A percentile compares a stretch with the other conserved stretches of the same genome.
Evolutionary conservation across 768 basidiomycete genomes (phyloP).

Genomic region (Amanita phalloides): DNA sequence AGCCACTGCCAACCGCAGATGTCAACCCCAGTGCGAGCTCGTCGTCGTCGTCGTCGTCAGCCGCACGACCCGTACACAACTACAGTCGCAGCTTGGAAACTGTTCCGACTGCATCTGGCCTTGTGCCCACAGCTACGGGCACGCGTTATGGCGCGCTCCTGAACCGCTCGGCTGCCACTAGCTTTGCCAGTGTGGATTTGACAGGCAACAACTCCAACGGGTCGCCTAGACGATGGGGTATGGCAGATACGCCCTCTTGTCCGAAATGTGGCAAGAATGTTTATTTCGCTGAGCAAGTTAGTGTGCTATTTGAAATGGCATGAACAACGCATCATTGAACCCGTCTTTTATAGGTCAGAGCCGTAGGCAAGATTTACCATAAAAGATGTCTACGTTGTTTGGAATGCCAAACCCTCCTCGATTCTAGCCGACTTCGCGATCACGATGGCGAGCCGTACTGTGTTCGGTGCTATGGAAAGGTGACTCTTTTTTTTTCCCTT

Average conservation of each 20-base stretch:
- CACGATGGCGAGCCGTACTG: constrained; percentile 68
- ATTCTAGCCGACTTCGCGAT: constrained; percentile 64
- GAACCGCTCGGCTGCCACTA: constrained; percentile 13
- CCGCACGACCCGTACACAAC: constrained; percentile 3
- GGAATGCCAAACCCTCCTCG: constrained; percentile 58
- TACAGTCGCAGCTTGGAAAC: constrained; percentile 8
- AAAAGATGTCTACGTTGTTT: constrained; percentile 69
- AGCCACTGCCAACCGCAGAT: not conserved
- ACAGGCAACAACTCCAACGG: constrained; percentile 21
- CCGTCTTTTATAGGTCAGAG: constrained; percentile 50
- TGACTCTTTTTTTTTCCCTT: constrained; percentile 9
- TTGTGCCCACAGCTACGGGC: constrained; percentile 38
- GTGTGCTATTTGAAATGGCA: not conserved
- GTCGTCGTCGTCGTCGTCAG: not conserved
- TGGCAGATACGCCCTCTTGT: constrained; percentile 45
- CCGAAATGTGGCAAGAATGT: constrained; percentile 66
- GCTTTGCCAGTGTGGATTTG: constrained; percentile 17
- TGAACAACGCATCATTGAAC: not conserved
- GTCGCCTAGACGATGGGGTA: constrained; percentile 41
- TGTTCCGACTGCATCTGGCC: constrained; percentile 10
- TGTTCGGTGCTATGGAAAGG: constrained; percentile 65
- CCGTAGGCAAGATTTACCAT: constrained; percentile 73
- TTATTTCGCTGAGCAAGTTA: constrained; percentile 79
- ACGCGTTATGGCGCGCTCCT: constrained; percentile 57
- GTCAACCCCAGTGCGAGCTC: not conserved